Evolutionary conservation across 2,329 filamentous ascomycete species (phyloP).

Genomic region (Pyrenophora seminiperda): DNA sequence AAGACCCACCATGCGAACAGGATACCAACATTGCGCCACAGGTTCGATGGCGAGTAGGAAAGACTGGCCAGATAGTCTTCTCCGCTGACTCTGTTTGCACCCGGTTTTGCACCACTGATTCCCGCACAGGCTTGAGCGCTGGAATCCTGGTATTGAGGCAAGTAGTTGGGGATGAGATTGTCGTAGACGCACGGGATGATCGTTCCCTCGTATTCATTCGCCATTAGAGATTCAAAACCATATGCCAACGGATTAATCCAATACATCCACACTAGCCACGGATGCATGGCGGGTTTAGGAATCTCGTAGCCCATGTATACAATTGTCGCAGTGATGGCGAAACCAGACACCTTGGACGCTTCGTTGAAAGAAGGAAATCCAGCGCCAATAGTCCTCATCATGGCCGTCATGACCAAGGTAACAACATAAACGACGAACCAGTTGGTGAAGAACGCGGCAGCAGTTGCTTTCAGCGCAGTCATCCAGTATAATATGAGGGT

Average conservation of each 20-base stretch:
- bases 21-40: constrained; percentile 53
- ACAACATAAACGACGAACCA: constrained; percentile 16
- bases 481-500: constrained; percentile 78
- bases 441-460: constrained; percentile 76
- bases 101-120: constrained; percentile 60
- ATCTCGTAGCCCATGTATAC: constrained; percentile 67
- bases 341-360: constrained; percentile 62
- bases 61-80: constrained; percentile 64
- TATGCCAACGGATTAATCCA: constrained; percentile 80
- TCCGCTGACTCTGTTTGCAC: constrained; percentile 58
- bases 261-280: constrained; percentile 61
- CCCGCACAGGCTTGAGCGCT: constrained; percentile 61
- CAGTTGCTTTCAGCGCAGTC: constrained; percentile 72
- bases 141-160: constrained; percentile 52
- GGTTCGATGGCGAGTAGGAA: constrained; percentile 41
- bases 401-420: constrained; percentile 74
- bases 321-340: constrained; percentile 62
- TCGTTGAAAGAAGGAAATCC: constrained; percentile 65
- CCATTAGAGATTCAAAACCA: constrained; percentile 76
- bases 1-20: constrained; percentile 51
- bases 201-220: constrained; percentile 64
- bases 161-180: constrained; percentile 58
- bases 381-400: constrained; percentile 77
- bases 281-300: constrained; percentile 56
- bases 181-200: constrained; percentile 55